Conservation (phyloP, 1,284 basidiomycete species). For the Heterobasidion parviporum region DNA sequence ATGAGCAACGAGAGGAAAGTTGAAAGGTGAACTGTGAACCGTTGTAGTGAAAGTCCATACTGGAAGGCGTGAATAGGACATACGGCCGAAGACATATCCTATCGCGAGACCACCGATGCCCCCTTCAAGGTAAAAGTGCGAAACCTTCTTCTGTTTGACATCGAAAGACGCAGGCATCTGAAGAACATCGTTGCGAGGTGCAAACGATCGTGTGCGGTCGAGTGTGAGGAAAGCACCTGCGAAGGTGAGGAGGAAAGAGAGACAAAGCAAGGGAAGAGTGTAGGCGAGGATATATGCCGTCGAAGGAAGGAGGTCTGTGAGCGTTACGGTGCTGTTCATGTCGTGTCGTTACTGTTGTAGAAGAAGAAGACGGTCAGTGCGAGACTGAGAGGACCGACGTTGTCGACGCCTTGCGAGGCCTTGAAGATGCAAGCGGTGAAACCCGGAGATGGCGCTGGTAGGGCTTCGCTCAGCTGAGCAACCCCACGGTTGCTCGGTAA, state of each 20-base stretch:
- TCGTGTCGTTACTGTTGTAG: neutral
- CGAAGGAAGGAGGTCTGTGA: constrained; percentile 6
- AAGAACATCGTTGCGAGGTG: constrained; percentile 32
- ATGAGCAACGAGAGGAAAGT: constrained; percentile 55
- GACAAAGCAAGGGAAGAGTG: constrained; percentile 41
- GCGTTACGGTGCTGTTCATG: constrained; percentile 3
- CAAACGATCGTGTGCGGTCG: constrained; percentile 56
- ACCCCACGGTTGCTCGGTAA: too few species aligned
- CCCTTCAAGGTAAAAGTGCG: constrained; percentile 40
- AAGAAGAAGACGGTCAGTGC: neutral
- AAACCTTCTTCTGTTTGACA: constrained; percentile 22
- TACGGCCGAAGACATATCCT: constrained; percentile 56
- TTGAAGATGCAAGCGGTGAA: too few species aligned
- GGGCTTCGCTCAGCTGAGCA: too few species aligned
- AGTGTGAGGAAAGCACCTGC: constrained; percentile 60
- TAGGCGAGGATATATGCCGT: constrained; percentile 24
- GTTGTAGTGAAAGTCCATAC: constrained; percentile 6
- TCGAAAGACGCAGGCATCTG: constrained; percentile 23
- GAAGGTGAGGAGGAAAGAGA: constrained; percentile 47
- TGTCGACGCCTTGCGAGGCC: too few species aligned
- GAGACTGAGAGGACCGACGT: too few species aligned
- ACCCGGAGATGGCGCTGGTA: too few species aligned
- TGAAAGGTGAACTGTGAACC: constrained; percentile 40
- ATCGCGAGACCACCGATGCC: constrained; percentile 52
- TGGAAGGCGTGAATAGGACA: constrained; percentile 14